phyloP scores from a whole-genome alignment of 2,329 filamentous ascomycete genomes.

The Pestalotiopsis sp. region DNA sequence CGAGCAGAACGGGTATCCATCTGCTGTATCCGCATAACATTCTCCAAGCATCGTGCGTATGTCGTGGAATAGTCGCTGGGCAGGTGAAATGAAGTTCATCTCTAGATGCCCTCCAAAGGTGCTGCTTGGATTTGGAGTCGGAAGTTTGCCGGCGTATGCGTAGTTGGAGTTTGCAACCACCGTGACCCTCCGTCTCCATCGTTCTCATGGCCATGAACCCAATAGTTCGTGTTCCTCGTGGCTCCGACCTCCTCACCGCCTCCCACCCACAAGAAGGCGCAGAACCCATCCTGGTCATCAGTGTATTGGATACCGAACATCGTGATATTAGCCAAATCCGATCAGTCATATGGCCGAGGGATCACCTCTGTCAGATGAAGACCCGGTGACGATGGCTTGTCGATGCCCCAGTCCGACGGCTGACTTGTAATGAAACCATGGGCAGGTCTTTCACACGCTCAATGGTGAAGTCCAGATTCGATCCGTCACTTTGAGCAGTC shows the following conservation, averaged over 20 bases:
- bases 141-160: background rate
- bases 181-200: background rate
- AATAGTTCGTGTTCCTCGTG: background rate
- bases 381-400: background rate
- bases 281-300: background rate
- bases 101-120: background rate
- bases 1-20: background rate
- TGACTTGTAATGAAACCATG: background rate
- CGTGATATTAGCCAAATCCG: background rate
- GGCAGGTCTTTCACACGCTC: background rate
- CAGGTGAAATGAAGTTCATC: background rate
- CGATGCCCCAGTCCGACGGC: background rate
- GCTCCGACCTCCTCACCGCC: background rate
- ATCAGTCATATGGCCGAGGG: background rate
- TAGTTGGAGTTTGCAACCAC: background rate
- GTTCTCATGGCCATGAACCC: background rate
- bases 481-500: background rate
- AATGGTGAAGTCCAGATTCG: background rate
- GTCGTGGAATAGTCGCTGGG: background rate
- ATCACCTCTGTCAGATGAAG: no score
- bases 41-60: background rate
- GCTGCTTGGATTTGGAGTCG: background rate
- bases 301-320: background rate
- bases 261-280: background rate
- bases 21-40: background rate